Evolutionary conservation across 1,139 yeast genomes (phyloP).

Genomic region (Protomyces inundatus): DNA sequence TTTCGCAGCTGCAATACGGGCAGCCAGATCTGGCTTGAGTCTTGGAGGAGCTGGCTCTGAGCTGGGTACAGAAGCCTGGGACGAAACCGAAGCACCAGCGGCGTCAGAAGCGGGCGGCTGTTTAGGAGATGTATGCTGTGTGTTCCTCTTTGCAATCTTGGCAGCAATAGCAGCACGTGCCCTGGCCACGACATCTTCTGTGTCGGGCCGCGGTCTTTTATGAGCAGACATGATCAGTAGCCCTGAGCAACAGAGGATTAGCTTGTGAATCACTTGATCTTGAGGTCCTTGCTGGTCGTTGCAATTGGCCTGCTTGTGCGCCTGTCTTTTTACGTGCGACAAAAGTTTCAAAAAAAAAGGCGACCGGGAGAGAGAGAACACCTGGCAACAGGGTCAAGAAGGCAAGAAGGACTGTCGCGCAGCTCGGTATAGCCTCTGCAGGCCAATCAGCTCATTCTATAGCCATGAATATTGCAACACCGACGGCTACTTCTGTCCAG

Average conservation of each 20-base stretch:
- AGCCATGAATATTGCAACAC: constrained; percentile 28
- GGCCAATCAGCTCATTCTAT: too few species aligned
- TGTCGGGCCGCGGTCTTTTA: constrained; percentile 17
- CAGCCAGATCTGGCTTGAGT: constrained; percentile 25
- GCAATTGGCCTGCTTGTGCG: too few species aligned
- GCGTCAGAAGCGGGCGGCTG: neutral
- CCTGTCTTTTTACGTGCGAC: too few species aligned
- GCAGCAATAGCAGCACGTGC: constrained; percentile 21
- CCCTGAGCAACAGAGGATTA: too few species aligned
- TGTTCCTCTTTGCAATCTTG: constrained; percentile 14
- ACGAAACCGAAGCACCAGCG: neutral
- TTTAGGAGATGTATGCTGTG: constrained; percentile 16
- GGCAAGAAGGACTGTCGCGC: too few species aligned
- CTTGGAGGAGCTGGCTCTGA: neutral
- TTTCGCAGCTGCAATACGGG: constrained; percentile 30
- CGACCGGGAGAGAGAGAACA: too few species aligned
- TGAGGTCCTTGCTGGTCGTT: too few species aligned
- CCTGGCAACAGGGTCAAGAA: too few species aligned
- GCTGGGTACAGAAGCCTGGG: neutral
- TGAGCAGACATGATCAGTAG: neutral
- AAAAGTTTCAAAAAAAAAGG: too few species aligned
- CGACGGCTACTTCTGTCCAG: constrained; percentile 58
- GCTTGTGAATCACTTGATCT: too few species aligned
- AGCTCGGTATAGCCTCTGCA: too few species aligned
- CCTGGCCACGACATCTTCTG: constrained; percentile 11